A percentile compares a stretch with the other conserved stretches of the same genome.
These are phyloP conservation scores for Magnaporthales sp. DNA, from an alignment of 2,329 filamentous ascomycete genomes.

Conservation along the genomic window DNA sequence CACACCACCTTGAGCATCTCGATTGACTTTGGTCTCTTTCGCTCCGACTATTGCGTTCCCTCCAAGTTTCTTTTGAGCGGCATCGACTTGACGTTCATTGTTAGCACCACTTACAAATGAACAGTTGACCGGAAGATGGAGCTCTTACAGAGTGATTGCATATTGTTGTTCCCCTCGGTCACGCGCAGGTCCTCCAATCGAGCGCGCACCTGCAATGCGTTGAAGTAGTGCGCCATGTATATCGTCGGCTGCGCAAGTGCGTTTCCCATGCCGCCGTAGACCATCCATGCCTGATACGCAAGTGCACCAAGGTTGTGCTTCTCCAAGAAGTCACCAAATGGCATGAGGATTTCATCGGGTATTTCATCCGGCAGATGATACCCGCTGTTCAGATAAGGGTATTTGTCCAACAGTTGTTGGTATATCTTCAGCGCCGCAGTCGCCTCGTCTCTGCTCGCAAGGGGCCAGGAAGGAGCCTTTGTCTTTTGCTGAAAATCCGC, in stretches of 20 bases:
- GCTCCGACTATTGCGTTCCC: not conserved
- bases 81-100: not conserved
- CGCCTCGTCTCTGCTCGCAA: not conserved
- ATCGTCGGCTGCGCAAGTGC: slow-evolving; percentile 28
- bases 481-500: not conserved
- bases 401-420: not conserved
- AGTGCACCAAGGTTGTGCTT: slow-evolving; percentile 33
- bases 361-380: slow-evolving; percentile 29
- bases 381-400: slow-evolving; percentile 10
- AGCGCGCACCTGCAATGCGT: slow-evolving; percentile 10
- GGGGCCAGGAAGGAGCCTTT: not conserved
- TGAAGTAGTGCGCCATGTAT: slow-evolving; percentile 31
- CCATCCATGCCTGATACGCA: slow-evolving; percentile 24
- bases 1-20: not conserved
- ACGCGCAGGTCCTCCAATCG: not conserved
- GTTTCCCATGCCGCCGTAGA: slow-evolving; percentile 31
- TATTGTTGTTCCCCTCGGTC: not conserved
- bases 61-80: not conserved
- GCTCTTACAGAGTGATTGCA: not conserved
- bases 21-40: not conserved
- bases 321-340: slow-evolving; percentile 34
- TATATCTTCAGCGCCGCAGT: not conserved
- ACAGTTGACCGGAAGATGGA: not conserved
- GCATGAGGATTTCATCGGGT: slow-evolving; percentile 33
- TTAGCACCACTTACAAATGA: not conserved